Conservation (phyloP, 208 protist species). For the Trichomonas vaginalis region DNA sequence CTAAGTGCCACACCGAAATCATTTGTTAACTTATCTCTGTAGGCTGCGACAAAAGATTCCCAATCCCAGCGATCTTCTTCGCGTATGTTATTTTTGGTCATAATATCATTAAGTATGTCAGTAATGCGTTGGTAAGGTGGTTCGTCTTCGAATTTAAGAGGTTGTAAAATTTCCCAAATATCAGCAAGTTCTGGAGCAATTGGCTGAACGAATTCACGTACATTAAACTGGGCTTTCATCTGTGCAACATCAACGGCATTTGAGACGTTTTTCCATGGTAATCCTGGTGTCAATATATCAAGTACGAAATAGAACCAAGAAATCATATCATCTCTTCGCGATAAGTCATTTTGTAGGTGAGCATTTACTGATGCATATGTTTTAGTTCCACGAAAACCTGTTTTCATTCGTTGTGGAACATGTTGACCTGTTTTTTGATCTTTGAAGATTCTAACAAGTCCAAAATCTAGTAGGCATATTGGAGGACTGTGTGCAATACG, state of each 20-base stretch:
- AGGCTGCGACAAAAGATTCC: neutral
- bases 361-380: neutral
- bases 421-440: neutral
- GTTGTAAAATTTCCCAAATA: neutral
- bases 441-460: neutral
- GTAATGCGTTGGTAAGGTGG: neutral
- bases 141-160: neutral
- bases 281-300: neutral
- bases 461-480: neutral
- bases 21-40: neutral
- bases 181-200: neutral
- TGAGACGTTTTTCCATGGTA: neutral
- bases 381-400: conserved; percentile 5
- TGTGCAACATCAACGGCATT: neutral
- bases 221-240: neutral
- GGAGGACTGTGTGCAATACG: neutral
- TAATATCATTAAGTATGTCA: neutral
- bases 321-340: neutral
- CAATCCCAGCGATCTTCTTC: neutral
- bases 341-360: neutral
- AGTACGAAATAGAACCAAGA: conserved; percentile 9
- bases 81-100: neutral
- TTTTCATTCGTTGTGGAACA: neutral
- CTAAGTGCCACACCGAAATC: neutral
- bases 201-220: neutral